Evolutionary conservation across 2,329 filamentous ascomycete genomes (phyloP), one percentile per base, ranked within the genome.

Genomic region (Colletotrichum cuscutae): DNA sequence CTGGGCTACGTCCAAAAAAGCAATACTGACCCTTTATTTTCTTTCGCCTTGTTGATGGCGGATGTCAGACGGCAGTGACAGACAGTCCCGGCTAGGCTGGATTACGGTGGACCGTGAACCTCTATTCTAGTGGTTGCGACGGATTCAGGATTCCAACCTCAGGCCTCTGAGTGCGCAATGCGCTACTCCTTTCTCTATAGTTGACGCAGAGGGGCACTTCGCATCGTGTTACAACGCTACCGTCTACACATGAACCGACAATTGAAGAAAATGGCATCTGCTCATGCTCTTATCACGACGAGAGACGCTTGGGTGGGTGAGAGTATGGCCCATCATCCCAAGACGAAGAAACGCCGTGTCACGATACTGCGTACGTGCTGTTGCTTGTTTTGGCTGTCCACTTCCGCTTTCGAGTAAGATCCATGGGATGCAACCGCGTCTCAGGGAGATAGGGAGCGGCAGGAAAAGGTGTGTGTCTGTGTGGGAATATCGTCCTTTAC

Each of bases 91-190:
- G 15, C 49, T 46, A 54, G 42, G 24, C 66, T 69, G 70, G 60
- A 60, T 56, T 69, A 46, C 28, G 15, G 26, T n/a, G 32, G 46
- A 42, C 54, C 19, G 42, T 49, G 8, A n/a, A 49, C 42, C 15
- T 49, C 19, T 49, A n/a, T n/a, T 69, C 19, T 54, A 24, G 12
- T 42, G 54, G 66, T 61, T 63, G 53, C 49, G 60, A 65, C 66
- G 56, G 66, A 65, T 70, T 56, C 66, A 57, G 68, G 22, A 58
- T 62, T 30, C 7, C 42, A 28, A 30, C 22, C 64, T 71, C 63
- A 62, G 66, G 56, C 70, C 66, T n/a, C 24, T 6, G 46, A 30
- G 70, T 61, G 70, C 66, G 57, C 66, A 61, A 62, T 61, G 70
- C 70, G 66, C 54, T 53, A 22, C 15, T 32, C 15, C 30, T 60